Conservation (phyloP, 371 early-diverging fungal species). For the Mortierella sp. region DNA sequence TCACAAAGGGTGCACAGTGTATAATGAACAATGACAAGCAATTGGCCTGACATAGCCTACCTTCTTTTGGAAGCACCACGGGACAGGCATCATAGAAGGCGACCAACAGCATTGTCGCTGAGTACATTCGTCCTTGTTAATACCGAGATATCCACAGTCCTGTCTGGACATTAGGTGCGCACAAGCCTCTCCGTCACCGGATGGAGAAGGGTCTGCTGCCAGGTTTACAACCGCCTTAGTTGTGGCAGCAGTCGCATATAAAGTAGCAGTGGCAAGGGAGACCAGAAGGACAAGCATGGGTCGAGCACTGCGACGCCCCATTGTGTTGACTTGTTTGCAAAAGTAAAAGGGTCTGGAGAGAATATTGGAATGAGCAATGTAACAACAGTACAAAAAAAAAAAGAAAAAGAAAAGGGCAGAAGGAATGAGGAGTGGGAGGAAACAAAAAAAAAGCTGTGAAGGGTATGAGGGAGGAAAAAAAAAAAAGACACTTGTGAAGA, state of each 20-base stretch:
- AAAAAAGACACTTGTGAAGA: background rate
- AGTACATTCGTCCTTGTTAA: conserved; percentile 35
- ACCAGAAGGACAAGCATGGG: background rate
- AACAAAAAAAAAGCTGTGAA: background rate
- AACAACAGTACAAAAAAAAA: background rate
- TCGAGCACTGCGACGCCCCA: background rate
- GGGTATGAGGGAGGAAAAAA: background rate
- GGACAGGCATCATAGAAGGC: conserved; percentile 31
- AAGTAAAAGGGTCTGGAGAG: no score
- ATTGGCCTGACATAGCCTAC: conserved; percentile 5
- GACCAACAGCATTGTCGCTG: conserved; percentile 56
- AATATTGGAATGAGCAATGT: background rate
- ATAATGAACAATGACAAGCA: no score
- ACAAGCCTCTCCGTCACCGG: conserved; percentile 10
- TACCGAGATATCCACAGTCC: conserved; percentile 47
- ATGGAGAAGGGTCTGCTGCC: background rate
- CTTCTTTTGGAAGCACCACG: conserved; percentile 56
- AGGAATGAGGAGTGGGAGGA: background rate
- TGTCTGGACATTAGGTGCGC: conserved; percentile 16
- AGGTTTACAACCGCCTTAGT: background rate
- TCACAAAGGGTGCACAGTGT: no score
- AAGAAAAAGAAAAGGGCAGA: background rate
- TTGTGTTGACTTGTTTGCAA: background rate
- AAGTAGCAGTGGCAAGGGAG: background rate
- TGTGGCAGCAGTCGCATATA: background rate